Evolutionary conservation across 192 early-diverging fungal species (phyloP).

Genomic region (Podila clonocystis): DNA sequence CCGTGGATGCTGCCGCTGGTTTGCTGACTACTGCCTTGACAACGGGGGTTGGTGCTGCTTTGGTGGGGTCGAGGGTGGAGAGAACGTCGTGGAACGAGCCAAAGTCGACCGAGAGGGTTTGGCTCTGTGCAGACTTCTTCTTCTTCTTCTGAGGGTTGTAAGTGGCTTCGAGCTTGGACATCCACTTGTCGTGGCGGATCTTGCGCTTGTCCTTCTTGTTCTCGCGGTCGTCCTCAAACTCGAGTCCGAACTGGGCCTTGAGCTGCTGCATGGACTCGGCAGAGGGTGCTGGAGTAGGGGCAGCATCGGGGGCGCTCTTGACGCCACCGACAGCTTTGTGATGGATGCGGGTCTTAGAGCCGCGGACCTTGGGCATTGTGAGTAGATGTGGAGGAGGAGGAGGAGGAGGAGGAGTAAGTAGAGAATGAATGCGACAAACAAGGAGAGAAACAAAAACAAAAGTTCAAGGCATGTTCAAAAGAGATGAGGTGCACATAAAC

Average conservation of each 20-base stretch:
- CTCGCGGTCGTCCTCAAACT: conserved; percentile 40
- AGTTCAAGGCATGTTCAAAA: too few relatives aligned
- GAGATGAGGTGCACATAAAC: too few relatives aligned
- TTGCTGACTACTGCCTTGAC: conserved; percentile 22
- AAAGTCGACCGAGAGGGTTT: conserved; percentile 63
- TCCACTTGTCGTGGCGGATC: conserved; percentile 67
- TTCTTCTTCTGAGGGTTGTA: conserved; percentile 60
- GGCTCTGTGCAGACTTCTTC: conserved; percentile 57
- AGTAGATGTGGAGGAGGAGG: neutral
- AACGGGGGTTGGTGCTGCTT: conserved; percentile 31
- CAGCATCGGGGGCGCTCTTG: conserved; percentile 16
- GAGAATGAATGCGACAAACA: too few relatives aligned
- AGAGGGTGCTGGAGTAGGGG: neutral
- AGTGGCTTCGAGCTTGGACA: conserved; percentile 68
- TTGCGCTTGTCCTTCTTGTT: conserved; percentile 65
- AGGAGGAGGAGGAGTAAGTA: neutral
- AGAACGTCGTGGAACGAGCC: conserved; percentile 55
- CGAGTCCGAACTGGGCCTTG: conserved; percentile 47
- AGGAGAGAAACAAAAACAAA: too few relatives aligned
- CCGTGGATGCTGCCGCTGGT: conserved; percentile 16
- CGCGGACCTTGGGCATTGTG: conserved; percentile 46
- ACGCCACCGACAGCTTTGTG: conserved; percentile 40
- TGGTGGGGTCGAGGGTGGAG: conserved; percentile 42
- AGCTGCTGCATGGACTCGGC: conserved; percentile 32
- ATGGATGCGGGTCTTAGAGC: conserved; percentile 40